Percentiles rank a stretch among this genome's conserved stretches.
phyloP scores from a whole-genome alignment of 2,329 filamentous ascomycete genomes.

The Aspergillus sojae region DNA sequence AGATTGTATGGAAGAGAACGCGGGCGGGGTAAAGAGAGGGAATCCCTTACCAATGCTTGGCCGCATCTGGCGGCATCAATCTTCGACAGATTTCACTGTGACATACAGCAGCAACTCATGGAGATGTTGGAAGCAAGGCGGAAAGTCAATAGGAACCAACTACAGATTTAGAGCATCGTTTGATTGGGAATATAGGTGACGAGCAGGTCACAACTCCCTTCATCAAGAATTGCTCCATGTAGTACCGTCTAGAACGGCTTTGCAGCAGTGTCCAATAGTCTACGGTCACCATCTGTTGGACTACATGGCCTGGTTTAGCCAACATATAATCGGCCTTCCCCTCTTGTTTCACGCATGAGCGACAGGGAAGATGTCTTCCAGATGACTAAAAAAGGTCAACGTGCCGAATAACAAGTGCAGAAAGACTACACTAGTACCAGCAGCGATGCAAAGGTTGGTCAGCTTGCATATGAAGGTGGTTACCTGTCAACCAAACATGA shows the following conservation, averaged over 20 bases:
- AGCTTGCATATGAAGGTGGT: neutral
- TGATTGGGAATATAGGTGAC: neutral
- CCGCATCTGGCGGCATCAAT: neutral
- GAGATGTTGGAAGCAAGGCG: neutral
- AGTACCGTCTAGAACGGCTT: neutral
- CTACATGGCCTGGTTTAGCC: neutral
- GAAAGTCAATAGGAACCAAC: neutral
- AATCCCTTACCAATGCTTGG: neutral
- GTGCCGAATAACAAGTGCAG: neutral
- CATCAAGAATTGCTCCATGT: neutral
- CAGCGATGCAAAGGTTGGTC: neutral
- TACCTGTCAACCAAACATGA: neutral
- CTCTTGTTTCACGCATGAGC: neutral
- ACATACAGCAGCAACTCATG: neutral
- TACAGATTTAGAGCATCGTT: neutral
- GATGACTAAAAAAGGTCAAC: neutral
- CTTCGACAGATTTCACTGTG: neutral
- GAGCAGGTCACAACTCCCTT: neutral
- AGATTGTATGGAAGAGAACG: neutral
- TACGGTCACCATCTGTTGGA: neutral
- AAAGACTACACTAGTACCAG: neutral
- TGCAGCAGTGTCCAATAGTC: neutral
- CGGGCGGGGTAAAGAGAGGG: neutral
- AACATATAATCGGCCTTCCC: neutral
- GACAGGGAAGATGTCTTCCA: neutral